These are phyloP conservation scores for Trichoderma asperellum DNA, from an alignment of 2,329 filamentous ascomycete species.

Conservation along the genomic window DNA sequence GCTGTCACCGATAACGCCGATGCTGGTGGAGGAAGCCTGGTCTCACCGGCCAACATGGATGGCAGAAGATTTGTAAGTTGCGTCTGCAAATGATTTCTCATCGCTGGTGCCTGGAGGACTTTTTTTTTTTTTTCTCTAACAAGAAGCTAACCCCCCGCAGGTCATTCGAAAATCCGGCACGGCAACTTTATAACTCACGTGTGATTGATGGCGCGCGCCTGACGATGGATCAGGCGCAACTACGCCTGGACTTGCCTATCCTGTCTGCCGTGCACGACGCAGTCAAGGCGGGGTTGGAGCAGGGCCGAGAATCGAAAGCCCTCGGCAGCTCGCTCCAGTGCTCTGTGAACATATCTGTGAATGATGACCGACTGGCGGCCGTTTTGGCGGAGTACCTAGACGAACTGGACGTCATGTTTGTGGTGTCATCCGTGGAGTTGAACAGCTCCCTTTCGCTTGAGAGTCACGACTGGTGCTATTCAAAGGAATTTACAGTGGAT, in stretches of 20 bases:
- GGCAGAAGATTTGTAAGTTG: conserved; percentile 51
- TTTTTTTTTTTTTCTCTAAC: conserved; percentile 30
- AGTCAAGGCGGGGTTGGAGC: conserved; percentile 77
- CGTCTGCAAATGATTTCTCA: conserved; percentile 11
- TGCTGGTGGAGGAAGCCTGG: conserved; percentile 89
- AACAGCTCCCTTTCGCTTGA: conserved; percentile 40
- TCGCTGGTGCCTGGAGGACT: background rate
- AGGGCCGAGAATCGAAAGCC: conserved; percentile 69
- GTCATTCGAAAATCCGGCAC: conserved; percentile 46
- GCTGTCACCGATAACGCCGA: conserved; percentile 78
- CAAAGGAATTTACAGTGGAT: conserved; percentile 48
- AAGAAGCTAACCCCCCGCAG: conserved; percentile 31
- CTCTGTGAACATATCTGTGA: conserved; percentile 62
- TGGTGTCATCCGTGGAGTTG: conserved; percentile 67
- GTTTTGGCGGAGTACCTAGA: conserved; percentile 47
- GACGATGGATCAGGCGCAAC: conserved; percentile 42
- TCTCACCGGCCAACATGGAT: conserved; percentile 71
- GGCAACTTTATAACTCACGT: conserved; percentile 52
- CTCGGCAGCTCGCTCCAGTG: conserved; percentile 83
- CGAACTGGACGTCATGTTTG: conserved; percentile 68
- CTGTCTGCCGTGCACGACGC: conserved; percentile 64
- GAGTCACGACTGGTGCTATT: conserved; percentile 47
- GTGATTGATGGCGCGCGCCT: conserved; percentile 49
- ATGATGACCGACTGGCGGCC: conserved; percentile 41
- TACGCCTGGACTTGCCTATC: conserved; percentile 50